Conservation (phyloP, 2,329 filamentous ascomycete species). For the Biscogniauxia marginata region DNA sequence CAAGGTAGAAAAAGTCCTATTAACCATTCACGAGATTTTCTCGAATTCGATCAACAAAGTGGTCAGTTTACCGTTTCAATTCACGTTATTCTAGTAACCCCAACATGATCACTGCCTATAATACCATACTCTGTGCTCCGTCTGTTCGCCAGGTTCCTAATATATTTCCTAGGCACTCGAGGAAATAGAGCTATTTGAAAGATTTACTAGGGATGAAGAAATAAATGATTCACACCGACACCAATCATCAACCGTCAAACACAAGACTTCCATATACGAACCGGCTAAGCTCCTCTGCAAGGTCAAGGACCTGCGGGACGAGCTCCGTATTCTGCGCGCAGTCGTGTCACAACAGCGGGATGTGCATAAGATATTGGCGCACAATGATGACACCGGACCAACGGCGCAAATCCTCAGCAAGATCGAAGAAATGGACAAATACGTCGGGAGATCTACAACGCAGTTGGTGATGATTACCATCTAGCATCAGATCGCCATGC, state of each 20-base stretch:
- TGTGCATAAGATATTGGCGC: background rate
- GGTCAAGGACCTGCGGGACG: background rate
- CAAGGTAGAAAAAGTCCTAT: background rate
- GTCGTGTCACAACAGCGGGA: background rate
- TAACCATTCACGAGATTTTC: background rate
- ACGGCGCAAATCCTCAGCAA: background rate
- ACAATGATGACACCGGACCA: background rate
- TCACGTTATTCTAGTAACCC: no score
- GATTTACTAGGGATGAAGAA: background rate
- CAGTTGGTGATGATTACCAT: background rate
- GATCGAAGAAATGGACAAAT: background rate
- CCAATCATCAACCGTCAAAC: no score
- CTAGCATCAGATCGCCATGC: background rate
- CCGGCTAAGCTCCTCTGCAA: background rate
- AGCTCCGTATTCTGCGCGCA: background rate
- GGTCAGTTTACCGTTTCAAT: no score
- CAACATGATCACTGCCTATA: no score
- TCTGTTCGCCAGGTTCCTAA: background rate
- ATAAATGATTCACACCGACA: no score
- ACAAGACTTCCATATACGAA: background rate
- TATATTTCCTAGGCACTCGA: background rate
- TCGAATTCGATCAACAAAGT: background rate
- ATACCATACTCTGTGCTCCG: background rate
- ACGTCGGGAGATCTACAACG: background rate
- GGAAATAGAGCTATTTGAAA: background rate